These are phyloP conservation scores for Elasticomyces elasticus DNA, from an alignment of 495 filamentous ascomycete species.

Conservation along the genomic window DNA sequence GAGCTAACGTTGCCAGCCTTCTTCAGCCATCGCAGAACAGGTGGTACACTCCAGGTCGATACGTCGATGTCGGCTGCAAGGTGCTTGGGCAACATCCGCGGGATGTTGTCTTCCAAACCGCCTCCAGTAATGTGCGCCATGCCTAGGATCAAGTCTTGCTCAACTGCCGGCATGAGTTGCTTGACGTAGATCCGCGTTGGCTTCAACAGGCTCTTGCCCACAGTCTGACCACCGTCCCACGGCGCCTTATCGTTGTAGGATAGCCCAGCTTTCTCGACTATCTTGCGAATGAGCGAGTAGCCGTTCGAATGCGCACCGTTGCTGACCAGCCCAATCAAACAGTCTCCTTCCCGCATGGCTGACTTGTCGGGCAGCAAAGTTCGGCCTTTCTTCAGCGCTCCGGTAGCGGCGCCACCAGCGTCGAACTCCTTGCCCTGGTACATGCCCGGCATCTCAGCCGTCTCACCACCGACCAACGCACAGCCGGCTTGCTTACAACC, in stretches of 20 bases:
- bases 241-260: conserved; percentile 60
- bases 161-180: conserved; percentile 38
- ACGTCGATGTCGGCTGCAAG: conserved; percentile 73
- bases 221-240: conserved; percentile 46
- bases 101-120: conserved; percentile 83
- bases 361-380: conserved; percentile 64
- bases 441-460: conserved; percentile 93
- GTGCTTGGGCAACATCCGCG: conserved; percentile 71
- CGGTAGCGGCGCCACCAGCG: conserved; percentile 77
- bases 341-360: conserved; percentile 69
- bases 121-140: conserved; percentile 95
- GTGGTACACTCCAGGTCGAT: conserved; percentile 55
- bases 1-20: conserved; percentile 60
- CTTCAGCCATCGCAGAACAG: conserved; percentile 79
- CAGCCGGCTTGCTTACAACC: conserved; percentile 76
- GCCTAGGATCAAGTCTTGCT: conserved; percentile 59
- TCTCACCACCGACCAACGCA: conserved; percentile 90
- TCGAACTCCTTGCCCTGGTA: conserved; percentile 79
- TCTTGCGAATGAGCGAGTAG: conserved; percentile 84
- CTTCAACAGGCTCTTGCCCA: conserved; percentile 66
- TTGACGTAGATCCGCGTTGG: conserved; percentile 39
- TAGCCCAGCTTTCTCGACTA: conserved; percentile 63
- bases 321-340: conserved; percentile 71
- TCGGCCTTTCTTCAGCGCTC: conserved; percentile 57
- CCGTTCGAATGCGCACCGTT: conserved; percentile 89